phyloP scores from a whole-genome alignment of 441 rosid species.

The Metrosideros polymorpha region DNA sequence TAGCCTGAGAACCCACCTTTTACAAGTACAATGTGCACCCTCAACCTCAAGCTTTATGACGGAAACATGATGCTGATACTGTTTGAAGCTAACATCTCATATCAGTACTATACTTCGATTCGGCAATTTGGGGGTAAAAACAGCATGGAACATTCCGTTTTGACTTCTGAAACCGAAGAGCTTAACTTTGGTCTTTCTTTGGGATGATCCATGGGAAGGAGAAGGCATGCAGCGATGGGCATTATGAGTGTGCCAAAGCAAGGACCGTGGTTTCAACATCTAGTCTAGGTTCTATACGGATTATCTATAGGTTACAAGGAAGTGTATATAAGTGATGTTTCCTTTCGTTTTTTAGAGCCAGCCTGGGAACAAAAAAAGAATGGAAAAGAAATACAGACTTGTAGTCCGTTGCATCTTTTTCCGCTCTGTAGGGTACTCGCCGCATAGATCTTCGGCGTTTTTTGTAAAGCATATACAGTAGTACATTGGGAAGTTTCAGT shows the following conservation, averaged over 20 bases:
- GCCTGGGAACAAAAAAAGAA: neutral
- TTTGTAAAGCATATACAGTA: neutral
- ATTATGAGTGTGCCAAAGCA: neutral
- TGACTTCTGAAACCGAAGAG: neutral
- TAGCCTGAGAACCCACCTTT: constrained; percentile 49
- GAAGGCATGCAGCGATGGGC: neutral
- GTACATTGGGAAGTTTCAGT: neutral
- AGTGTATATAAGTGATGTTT: neutral
- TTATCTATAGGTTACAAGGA: neutral
- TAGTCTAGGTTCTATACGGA: neutral
- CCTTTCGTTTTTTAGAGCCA: neutral
- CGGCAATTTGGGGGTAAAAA: neutral
- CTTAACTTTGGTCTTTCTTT: neutral
- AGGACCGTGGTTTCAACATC: neutral
- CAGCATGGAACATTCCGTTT: neutral
- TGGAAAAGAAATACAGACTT: neutral
- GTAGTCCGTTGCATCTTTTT: neutral
- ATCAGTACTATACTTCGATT: neutral
- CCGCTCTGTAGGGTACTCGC: neutral
- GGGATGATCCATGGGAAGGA: neutral
- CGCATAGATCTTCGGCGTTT: neutral
- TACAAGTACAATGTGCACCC: constrained; percentile 34
- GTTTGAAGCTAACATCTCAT: constrained; percentile 35
- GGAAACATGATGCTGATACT: constrained; percentile 22
- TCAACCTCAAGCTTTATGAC: constrained; percentile 24